Evolutionary conservation across 345 rosid species (phyloP), one percentile per base, ranked within the genome.

Genomic region (Ailanthus altissimus): DNA sequence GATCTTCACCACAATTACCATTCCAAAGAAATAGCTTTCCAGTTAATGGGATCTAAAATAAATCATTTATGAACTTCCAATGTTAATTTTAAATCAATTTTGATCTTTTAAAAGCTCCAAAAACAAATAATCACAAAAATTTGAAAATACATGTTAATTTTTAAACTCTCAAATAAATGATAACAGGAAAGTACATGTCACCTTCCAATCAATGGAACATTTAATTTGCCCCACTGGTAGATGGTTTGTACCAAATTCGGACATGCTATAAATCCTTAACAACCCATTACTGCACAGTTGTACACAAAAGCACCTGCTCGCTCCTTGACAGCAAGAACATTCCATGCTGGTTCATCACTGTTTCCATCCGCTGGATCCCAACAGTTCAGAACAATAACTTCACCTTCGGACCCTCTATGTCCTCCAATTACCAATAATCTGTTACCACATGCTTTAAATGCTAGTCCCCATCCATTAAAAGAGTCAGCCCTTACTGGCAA

Each of bases 281-380:
- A 83, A n/a, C 88, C 86, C 84, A 85, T 83, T 50, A 85, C 83
- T 9, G 86, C 86, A 81, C 88, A 85, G 67, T 85, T 85, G 80
- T 77, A 81, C 28, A 85, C 88, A 68, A 85, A 85, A 25, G 83
- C 83, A 47, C 86, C 88, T 15, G 83, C 81, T 13, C 79, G 73
- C 63, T 81, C 82, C 76, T 73, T 85, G 61, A 81, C 78, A 0
- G 84, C 84, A 79, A 83, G 81, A 53, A 79, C 86, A 51, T 77
- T 71, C 88, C 88, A 85, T 36, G 77, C 81, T n/a, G 72, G 13
- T 40, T 15, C 84, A 36, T 77, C 74, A 14, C 51, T 32, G 51
- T 38, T 75, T 49, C 77, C 79, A 23, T 75, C 78, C 54, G 69
- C 65, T 11, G 86, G 86, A 64, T 79, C 77, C 89, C 89, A 86